Evolutionary conservation across 2,329 filamentous ascomycete species (phyloP), one percentile per base, ranked within the genome.

Genomic region (Sporothrix inflata): DNA sequence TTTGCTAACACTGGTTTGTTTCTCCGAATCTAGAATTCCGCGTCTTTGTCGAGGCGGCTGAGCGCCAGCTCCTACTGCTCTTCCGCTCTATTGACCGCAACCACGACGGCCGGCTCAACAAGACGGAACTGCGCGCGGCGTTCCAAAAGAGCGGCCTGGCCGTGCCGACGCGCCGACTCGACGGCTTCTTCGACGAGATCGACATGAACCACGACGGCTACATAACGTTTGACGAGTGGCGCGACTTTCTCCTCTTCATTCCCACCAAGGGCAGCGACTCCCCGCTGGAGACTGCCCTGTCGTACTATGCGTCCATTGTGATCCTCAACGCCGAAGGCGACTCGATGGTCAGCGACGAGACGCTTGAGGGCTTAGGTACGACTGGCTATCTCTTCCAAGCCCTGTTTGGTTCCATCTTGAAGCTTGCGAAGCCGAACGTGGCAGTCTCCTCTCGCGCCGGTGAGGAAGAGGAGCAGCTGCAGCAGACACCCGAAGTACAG

Each of bases 161-260:
- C 9, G 91, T 98, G 14, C 92, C 94, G 27, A 90, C 86, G 76
- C 88, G 90, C 71, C 92, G 94, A 78, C 84, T 99, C 61, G 88
- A 93, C 75, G 88, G 90, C 74, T 98, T 99, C 84, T 98, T 99
- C 79, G 84, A 88, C 75, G 92, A 97, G 79, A 92, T 99, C 77
- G 96, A 99, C 80, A 87, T 89, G 79, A 95, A 99, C 83, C 88
- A 91, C 76, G 94, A 99, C 80, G 94, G 94, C 65, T 89, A 84
- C 75, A 97, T 98, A 77, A 94, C 87, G 74, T 98, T 97, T 82
- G 90, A 94, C 76, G 96, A 99, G 86, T 98, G 96, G 96, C 91
- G 95, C 81, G 92, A 98, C 82, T 99, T 98, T 81, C 87, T 98
- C 34, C 89, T 98, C 60, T 98, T 98, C 82, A 92, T 98, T 84